These are phyloP conservation scores for Aspergillus caelatus DNA, from an alignment of 2,329 filamentous ascomycete genomes.

Conservation along the genomic window DNA sequence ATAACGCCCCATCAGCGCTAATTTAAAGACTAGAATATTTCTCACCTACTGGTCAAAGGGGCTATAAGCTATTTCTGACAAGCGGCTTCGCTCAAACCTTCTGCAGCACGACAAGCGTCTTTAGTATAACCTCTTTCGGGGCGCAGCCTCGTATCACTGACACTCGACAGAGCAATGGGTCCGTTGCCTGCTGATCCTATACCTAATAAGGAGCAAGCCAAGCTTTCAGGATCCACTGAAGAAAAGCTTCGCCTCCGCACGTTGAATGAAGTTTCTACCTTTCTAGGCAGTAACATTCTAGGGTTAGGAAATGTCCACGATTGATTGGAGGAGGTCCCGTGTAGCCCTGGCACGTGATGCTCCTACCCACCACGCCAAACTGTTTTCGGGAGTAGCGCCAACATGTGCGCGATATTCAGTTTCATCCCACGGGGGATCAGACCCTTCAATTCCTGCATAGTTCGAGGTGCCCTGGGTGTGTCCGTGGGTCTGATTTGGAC, in stretches of 20 bases:
- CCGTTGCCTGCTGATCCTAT: background rate
- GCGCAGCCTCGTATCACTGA: background rate
- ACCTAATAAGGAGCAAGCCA: background rate
- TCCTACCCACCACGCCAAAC: background rate
- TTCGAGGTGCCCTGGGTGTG: no score
- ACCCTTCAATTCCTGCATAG: no score
- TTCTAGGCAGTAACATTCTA: constrained; percentile 1
- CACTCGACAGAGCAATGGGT: background rate
- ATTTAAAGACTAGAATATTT: background rate
- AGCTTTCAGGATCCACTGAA: background rate
- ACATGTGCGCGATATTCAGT: no score
- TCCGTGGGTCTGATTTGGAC: no score
- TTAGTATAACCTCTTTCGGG: background rate
- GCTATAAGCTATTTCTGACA: background rate
- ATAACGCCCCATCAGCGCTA: background rate
- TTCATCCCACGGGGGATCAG: no score
- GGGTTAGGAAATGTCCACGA: background rate
- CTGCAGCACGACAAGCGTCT: background rate
- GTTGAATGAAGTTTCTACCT: background rate
- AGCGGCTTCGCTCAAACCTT: background rate
- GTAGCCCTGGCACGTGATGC: background rate
- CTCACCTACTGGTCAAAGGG: background rate
- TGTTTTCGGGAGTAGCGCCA: no score
- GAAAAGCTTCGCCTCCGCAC: background rate
- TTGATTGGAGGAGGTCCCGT: background rate